phyloP scores from a whole-genome alignment of 257 asterid species.

The Ocimum tenuiflorum region DNA sequence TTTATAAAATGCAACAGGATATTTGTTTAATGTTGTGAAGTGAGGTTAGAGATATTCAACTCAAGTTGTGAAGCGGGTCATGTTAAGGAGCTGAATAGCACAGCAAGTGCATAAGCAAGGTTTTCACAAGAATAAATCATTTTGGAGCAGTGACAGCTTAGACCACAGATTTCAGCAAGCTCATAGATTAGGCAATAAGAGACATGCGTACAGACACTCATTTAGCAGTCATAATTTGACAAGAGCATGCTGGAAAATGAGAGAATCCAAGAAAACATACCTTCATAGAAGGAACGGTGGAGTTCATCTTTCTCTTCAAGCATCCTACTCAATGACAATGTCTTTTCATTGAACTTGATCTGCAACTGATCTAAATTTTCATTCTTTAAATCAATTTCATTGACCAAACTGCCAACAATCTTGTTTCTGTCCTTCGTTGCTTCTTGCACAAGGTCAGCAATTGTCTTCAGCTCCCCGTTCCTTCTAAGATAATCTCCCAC shows the following conservation, averaged over 20 bases:
- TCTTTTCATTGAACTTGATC: slow-evolving; percentile 45
- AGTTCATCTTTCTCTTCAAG: slow-evolving; percentile 77
- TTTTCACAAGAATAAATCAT: neutral
- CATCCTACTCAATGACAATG: slow-evolving; percentile 64
- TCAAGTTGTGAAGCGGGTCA: slow-evolving; percentile 4
- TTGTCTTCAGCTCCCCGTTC: slow-evolving; percentile 21
- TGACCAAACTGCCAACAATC: slow-evolving; percentile 50
- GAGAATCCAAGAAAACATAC: slow-evolving; percentile 28
- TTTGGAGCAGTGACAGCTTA: neutral
- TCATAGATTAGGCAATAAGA: neutral
- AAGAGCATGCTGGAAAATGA: neutral
- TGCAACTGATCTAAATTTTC: slow-evolving; percentile 61
- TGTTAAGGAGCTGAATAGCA: slow-evolving; percentile 5
- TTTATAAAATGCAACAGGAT: neutral
- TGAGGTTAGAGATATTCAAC: neutral
- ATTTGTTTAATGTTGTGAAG: neutral
- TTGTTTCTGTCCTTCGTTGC: slow-evolving; percentile 33
- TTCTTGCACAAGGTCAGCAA: slow-evolving; percentile 23
- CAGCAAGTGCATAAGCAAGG: neutral
- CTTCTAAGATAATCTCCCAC: slow-evolving; percentile 28
- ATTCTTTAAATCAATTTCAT: slow-evolving; percentile 61
- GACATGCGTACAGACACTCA: neutral
- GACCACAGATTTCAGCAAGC: neutral
- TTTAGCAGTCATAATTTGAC: neutral
- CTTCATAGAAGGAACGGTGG: slow-evolving; percentile 71